These are phyloP conservation scores for Verticillium alfalfae DNA, from an alignment of 2,329 filamentous ascomycete species.

Conservation along the genomic window DNA sequence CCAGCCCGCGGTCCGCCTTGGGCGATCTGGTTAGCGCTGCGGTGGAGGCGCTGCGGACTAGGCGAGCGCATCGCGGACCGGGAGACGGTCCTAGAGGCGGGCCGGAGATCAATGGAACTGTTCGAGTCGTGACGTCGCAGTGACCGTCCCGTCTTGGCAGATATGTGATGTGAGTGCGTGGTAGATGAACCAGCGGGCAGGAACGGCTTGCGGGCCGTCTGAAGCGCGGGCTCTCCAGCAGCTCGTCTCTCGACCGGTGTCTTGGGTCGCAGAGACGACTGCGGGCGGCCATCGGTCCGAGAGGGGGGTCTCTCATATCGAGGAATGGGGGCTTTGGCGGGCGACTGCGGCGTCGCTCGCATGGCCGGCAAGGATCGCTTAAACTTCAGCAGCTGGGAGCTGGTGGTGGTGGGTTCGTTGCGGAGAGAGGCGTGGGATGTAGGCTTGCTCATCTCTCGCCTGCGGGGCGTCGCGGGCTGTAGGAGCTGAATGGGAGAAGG, in stretches of 20 bases:
- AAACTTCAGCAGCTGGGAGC: slow-evolving; percentile 57
- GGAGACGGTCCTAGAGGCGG: slow-evolving; percentile 51
- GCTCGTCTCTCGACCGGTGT: slow-evolving; percentile 62
- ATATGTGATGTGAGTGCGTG: slow-evolving; percentile 72
- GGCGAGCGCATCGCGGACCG: slow-evolving; percentile 55
- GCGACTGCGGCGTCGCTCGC: slow-evolving; percentile 39
- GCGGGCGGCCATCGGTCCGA: slow-evolving; percentile 46
- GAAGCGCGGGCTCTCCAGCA: slow-evolving; percentile 43
- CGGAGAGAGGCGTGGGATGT: slow-evolving; percentile 48
- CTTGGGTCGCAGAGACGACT: slow-evolving; percentile 55
- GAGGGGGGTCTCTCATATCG: slow-evolving; percentile 56
- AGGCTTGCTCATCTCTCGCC: slow-evolving; percentile 53
- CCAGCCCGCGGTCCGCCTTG: slow-evolving; percentile 12
- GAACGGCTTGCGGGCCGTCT: slow-evolving; percentile 65
- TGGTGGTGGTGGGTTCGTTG: slow-evolving; percentile 59
- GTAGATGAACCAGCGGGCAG: slow-evolving; percentile 70
- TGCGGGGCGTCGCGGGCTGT: slow-evolving; percentile 54
- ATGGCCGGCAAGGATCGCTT: slow-evolving; percentile 62
- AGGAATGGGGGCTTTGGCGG: slow-evolving; percentile 39
- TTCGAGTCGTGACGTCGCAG: slow-evolving; percentile 83
- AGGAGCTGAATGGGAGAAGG: slow-evolving; percentile 48
- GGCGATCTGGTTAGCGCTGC: slow-evolving; percentile 20
- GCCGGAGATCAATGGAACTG: slow-evolving; percentile 52
- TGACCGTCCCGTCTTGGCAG: slow-evolving; percentile 62
- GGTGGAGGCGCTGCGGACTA: slow-evolving; percentile 46